Conservation (phyloP, 768 basidiomycete species). For the Suillus weaverae region DNA sequence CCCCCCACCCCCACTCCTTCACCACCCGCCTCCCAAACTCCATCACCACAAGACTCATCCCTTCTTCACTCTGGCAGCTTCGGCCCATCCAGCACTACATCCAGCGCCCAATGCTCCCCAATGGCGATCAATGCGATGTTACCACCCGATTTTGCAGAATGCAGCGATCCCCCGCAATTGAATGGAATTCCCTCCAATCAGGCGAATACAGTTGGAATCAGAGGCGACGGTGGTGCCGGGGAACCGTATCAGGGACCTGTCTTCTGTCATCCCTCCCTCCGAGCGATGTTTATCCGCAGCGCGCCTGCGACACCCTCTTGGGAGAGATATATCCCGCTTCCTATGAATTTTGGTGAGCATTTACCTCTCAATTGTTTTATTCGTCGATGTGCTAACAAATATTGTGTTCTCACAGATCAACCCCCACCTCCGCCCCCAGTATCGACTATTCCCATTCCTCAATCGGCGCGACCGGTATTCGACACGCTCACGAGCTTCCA, state of each 20-base stretch:
- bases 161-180: conserved; percentile 17
- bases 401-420: not conserved
- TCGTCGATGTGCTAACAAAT: not conserved
- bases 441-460: conserved; percentile 3
- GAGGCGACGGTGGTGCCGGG: conserved; percentile 2
- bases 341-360: not conserved
- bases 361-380: not conserved
- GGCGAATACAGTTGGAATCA: conserved; percentile 4
- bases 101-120: conserved; percentile 22
- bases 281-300: conserved; percentile 4
- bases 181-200: conserved; percentile 1
- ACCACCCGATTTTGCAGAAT: conserved; percentile 22
- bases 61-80: conserved; percentile 8
- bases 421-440: not conserved
- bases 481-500: conserved; percentile 61
- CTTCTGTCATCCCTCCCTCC: conserved; percentile 3
- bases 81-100: conserved; percentile 11
- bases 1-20: conserved; percentile 29
- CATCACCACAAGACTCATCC: conserved; percentile 29
- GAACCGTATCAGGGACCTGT: conserved; percentile 3
- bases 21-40: conserved; percentile 27
- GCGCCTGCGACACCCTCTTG: conserved; percentile 7
- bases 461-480: conserved; percentile 45
- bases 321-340: conserved; percentile 5
- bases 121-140: conserved; percentile 21